These are phyloP conservation scores for Elongisporangium undulatum DNA, from an alignment of 352 stramenopile species.

Conservation along the genomic window DNA sequence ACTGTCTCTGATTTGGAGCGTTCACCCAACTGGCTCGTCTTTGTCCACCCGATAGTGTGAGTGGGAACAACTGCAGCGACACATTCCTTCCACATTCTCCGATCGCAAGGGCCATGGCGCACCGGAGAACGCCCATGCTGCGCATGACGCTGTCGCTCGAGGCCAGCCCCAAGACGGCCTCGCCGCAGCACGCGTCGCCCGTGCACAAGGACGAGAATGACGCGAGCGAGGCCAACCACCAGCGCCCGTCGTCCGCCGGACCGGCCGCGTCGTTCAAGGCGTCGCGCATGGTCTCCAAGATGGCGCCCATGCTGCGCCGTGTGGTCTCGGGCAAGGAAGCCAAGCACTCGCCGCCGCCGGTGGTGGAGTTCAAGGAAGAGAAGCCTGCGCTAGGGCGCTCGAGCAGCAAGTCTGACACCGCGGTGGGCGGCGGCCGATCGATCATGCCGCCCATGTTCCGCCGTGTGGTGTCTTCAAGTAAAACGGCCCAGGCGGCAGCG, in stretches of 20 bases:
- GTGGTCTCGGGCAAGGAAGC: conserved; percentile 9
- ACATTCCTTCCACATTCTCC: neutral
- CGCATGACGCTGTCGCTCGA: neutral
- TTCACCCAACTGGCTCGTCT: neutral
- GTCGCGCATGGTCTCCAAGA: conserved; percentile 55
- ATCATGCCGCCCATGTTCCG: neutral
- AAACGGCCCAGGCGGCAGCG: neutral
- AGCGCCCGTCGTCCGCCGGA: conserved; percentile 3
- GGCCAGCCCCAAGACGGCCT: neutral
- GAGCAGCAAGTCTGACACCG: no score
- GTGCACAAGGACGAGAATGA: neutral
- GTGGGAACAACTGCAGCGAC: neutral
- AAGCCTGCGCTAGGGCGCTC: neutral
- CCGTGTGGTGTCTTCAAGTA: neutral
- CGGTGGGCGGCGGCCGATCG: neutral
- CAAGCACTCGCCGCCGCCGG: neutral
- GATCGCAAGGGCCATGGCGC: neutral
- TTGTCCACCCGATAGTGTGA: neutral
- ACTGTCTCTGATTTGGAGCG: neutral
- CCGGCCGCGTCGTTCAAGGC: conserved; percentile 16
- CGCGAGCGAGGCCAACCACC: neutral
- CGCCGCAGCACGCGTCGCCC: neutral
- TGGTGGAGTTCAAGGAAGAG: neutral
- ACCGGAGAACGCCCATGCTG: neutral
- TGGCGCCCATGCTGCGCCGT: conserved; percentile 45